Evolutionary conservation across 179 eudicot genomes (phyloP).

Genomic region (Silene coronaria): DNA sequence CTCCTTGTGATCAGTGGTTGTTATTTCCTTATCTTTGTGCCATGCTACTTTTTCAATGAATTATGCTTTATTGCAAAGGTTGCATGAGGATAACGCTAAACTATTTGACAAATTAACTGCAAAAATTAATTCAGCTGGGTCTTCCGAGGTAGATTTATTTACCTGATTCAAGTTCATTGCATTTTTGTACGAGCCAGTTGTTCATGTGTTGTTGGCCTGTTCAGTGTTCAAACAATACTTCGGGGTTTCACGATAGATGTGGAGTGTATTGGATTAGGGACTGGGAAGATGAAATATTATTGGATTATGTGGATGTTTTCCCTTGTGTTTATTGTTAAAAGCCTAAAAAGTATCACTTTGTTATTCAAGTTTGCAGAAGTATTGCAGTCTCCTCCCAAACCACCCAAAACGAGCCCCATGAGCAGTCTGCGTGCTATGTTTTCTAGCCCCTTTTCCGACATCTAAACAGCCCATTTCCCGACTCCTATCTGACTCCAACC

Average conservation of each 20-base stretch:
- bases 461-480: too few relatives aligned
- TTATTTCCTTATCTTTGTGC: neutral
- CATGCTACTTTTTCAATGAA: neutral
- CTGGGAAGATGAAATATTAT: neutral
- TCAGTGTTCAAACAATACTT: too few relatives aligned
- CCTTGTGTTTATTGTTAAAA: neutral
- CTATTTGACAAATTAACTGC: conserved; percentile 84
- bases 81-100: conserved; percentile 97
- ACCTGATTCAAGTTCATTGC: neutral
- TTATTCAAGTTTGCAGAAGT: too few relatives aligned
- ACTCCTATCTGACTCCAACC: too few relatives aligned
- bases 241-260: neutral
- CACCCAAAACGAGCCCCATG: too few relatives aligned
- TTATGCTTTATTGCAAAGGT: conserved; percentile 48
- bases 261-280: neutral
- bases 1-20: neutral
- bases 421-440: too few relatives aligned
- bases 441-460: too few relatives aligned
- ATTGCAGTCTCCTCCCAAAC: too few relatives aligned
- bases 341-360: too few relatives aligned
- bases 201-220: too few relatives aligned
- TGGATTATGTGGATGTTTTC: neutral
- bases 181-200: neutral
- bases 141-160: conserved; percentile 57
- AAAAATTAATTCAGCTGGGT: conserved; percentile 57